Evolutionary conservation across 2,329 filamentous ascomycete species (phyloP), one percentile per base, ranked within the genome.

Genomic region (Thelonectria discophora): DNA sequence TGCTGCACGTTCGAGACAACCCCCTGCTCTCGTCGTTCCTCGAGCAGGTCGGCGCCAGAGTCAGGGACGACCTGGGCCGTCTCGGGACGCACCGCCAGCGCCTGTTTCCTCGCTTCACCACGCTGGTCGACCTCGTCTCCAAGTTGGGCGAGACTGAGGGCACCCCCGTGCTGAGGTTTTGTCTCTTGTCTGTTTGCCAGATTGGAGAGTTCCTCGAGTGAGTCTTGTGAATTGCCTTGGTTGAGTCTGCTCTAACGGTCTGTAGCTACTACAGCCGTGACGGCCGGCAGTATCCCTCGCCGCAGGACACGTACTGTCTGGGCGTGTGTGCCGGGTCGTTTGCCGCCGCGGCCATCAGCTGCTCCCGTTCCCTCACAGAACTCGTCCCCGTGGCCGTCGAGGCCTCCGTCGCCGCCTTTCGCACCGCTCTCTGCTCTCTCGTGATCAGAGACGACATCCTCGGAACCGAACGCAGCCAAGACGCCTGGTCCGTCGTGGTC

Each of bases 61-160:
- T 73, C 5, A 60, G 70, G 32, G 57, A 64, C 37, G 67, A 73
- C 17, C 60, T 73, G 3, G 70, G 69, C 5, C 27, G 50, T 5
- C 58, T 69, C 12, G 45, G 65, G 8, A 58, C 59, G 1, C 34
- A 57, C 3, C 43, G 61, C 3, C 69, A 71, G 39, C 48, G 48
- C 2, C 30, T 71, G 17, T 73, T 73, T 45, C 71, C 72, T 46
- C 66, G 62, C 3, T 73, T 73, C 46, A 72, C 71, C 1, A 72
- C 71, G 1, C 68, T 73, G 6, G 66, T 72, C 18, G 72, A 73
- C 15, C 53, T 73, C 4, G 60, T 67, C 3, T 64, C 69, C 6
- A 70, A 62, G 27, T 54, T 64, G 3, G 63, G 61, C 8, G 65
- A 70, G 13, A 67, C 64, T 4, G 55, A 64, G 13, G 68, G 65